Evolutionary conservation across 2,329 filamentous ascomycete species (phyloP), one percentile per base, ranked within the genome.

Genomic region (Cordyceps javanica): DNA sequence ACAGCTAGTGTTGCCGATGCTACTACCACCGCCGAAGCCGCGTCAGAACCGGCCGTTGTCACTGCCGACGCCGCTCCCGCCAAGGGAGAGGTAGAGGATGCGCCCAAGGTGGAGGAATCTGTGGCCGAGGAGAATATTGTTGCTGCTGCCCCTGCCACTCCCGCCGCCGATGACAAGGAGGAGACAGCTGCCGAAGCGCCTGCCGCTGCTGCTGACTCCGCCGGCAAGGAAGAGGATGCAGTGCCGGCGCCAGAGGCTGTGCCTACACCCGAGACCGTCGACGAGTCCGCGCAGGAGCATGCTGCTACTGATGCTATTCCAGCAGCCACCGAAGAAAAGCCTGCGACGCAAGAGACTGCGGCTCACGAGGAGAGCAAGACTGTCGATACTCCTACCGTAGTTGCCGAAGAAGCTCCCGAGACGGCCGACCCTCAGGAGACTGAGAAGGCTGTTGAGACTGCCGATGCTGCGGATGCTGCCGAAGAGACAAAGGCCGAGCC

Each of bases 301-400:
- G 57, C 32, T 28, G 62, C 49, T 16, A 61, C 59, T 41, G 59
- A 48, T 9, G 13, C n/a, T n/a, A n/a, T n/a, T 19, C 19, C 30
- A 16, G 5, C 30, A 13, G 46, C 26, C 11, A 28, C 26, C 11
- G 26, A 14, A 26, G 44, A 46, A 5, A 44, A 46, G 28, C 6
- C 30, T 6, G 58, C 60, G 49, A 39, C 59, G 16, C 21, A 48
- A 26, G 13, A n/a, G 11, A 11, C 19, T 13, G 51, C 56, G 5
- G 28, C 21, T 48, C 26, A 48, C 23, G 49, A 41, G 5, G 59
- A 60, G 13, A 41, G 10, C 19, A 30, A 34, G 48, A 45, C 28
- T n/a, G 51, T 41, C 42, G 36, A 41, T 10, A 14, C 38, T n/a
- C 19, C 46, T 25, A 13, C 50, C 19, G 49, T 21, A 7, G 52